A percentile compares a stretch with the other conserved stretches of the same genome.
These are phyloP conservation scores for Lipomyces yamadae DNA, from an alignment of 805 yeast species.

Conservation along the genomic window DNA sequence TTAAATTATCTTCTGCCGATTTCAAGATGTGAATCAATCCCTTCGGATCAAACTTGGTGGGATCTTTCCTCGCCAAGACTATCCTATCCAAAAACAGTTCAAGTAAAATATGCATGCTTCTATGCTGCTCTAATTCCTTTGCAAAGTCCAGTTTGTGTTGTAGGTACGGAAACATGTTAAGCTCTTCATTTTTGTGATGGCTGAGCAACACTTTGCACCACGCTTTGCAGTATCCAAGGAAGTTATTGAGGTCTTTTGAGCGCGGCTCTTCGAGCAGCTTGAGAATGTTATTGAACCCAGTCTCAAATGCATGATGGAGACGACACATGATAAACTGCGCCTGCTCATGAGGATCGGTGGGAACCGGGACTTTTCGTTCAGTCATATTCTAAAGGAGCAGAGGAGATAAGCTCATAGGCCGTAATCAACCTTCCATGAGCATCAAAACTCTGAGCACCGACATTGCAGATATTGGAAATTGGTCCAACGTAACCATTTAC, in stretches of 20 bases:
- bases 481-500: too few species aligned
- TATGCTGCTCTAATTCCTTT: conserved; percentile 18
- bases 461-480: too few species aligned
- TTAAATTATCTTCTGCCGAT: conserved; percentile 13
- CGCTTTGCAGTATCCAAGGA: conserved; percentile 21
- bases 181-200: conserved; percentile 24
- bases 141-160: conserved; percentile 15
- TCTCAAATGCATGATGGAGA: conserved; percentile 19
- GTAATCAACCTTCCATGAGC: too few species aligned
- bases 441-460: too few species aligned
- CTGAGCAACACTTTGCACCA: conserved; percentile 18
- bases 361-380: background rate
- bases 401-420: too few species aligned
- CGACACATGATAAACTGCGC: conserved; percentile 21
- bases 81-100: conserved; percentile 4
- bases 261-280: conserved; percentile 16
- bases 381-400: background rate
- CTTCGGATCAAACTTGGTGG: conserved; percentile 13
- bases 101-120: conserved; percentile 10
- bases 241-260: conserved; percentile 13
- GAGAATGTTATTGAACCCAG: conserved; percentile 17
- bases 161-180: conserved; percentile 20
- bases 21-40: conserved; percentile 10
- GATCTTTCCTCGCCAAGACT: conserved; percentile 10
- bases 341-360: conserved; percentile 11